A percentile compares a stretch with the other conserved stretches of the same genome.
Conservation (phyloP, 768 basidiomycete genomes). For the Cytidiella melzeri region DNA sequence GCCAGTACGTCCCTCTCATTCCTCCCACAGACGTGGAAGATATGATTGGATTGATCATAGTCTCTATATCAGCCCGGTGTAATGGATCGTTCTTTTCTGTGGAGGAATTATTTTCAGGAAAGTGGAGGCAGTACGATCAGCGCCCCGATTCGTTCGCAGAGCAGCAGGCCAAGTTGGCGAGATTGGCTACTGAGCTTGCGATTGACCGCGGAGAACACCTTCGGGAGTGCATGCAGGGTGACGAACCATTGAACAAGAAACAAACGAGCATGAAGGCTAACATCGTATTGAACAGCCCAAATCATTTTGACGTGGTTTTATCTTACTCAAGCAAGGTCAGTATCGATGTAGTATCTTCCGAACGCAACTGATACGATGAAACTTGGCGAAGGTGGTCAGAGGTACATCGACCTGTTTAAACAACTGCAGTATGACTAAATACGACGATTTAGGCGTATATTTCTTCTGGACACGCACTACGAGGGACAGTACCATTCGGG, state of each 20-base stretch:
- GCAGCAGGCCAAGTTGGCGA: slow-evolving; percentile 48
- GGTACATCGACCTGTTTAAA: no score
- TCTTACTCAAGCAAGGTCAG: slow-evolving; percentile 63
- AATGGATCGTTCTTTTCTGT: background rate
- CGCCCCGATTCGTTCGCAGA: slow-evolving; percentile 61
- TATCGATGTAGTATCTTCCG: slow-evolving; percentile 9
- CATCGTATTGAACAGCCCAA: slow-evolving; percentile 47
- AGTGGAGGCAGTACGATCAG: slow-evolving; percentile 37
- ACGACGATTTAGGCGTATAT: slow-evolving; percentile 60
- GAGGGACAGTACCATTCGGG: slow-evolving; percentile 52
- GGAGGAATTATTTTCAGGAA: slow-evolving; percentile 51
- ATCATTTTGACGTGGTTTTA: slow-evolving; percentile 70
- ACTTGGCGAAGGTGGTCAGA: slow-evolving; percentile 57
- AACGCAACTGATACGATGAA: background rate
- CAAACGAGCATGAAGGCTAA: slow-evolving; percentile 32
- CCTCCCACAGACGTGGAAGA: background rate
- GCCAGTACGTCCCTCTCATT: background rate
- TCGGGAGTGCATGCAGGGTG: slow-evolving; percentile 63
- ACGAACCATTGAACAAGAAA: slow-evolving; percentile 37
- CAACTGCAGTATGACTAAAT: no score
- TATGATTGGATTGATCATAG: no score
- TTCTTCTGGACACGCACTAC: slow-evolving; percentile 47
- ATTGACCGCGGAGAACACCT: slow-evolving; percentile 48
- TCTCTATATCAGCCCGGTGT: no score
- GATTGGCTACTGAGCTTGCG: slow-evolving; percentile 41